A percentile compares a stretch with the other conserved stretches of the same genome.
Conservation (phyloP, 345 rosid genomes). For the Anastatica hierochuntica region DNA sequence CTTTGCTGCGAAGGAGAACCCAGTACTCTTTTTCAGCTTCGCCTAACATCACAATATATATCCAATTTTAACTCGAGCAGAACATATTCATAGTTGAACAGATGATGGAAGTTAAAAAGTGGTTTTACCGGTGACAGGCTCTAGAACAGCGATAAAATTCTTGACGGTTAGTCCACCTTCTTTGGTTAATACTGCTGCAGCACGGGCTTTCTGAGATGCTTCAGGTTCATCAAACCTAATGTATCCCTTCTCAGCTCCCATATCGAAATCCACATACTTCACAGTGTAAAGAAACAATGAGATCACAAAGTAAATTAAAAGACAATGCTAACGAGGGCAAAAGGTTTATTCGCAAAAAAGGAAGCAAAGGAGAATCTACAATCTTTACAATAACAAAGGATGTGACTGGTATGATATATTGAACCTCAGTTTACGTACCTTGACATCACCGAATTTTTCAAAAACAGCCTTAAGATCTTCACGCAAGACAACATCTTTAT, state of each 20-base stretch:
- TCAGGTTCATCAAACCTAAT: conserved; percentile 81
- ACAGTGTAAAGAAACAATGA: neutral
- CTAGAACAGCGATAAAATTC: conserved; percentile 59
- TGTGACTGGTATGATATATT: conserved; percentile 5
- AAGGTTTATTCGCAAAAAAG: neutral
- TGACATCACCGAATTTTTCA: conserved; percentile 65
- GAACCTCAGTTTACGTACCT: conserved; percentile 38
- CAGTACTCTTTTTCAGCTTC: conserved; percentile 85
- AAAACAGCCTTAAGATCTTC: conserved; percentile 83
- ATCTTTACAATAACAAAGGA: too few species aligned
- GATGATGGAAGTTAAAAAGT: neutral
- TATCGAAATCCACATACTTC: conserved; percentile 79
- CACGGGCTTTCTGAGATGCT: conserved; percentile 88
- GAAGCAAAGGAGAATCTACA: neutral
- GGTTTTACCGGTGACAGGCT: conserved; percentile 70
- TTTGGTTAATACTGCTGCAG: conserved; percentile 80
- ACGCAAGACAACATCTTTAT: conserved; percentile 66
- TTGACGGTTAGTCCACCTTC: conserved; percentile 78
- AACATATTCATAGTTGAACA: neutral
- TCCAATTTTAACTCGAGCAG: neutral
- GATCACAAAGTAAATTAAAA: neutral
- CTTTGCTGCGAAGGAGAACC: conserved; percentile 56
- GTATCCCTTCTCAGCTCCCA: conserved; percentile 72
- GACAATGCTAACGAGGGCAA: neutral
- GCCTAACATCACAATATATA: conserved; percentile 32